Conservation (phyloP, 495 filamentous ascomycete genomes). For the Penicillium angulare region DNA sequence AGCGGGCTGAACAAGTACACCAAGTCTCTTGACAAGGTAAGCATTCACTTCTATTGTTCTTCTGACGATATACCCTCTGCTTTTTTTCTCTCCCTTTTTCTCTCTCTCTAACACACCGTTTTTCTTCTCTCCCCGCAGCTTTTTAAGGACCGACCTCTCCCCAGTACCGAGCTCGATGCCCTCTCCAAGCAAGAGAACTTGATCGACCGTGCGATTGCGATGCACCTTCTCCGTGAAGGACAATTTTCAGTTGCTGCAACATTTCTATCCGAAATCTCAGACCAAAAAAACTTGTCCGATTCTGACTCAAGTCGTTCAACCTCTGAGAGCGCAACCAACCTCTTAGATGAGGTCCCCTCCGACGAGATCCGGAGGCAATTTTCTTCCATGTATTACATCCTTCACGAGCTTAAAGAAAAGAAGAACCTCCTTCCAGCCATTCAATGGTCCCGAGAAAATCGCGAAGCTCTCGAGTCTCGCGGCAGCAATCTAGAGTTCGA, state of each 20-base stretch:
- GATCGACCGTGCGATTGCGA: slow-evolving; percentile 89
- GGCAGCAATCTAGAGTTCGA: slow-evolving; percentile 96
- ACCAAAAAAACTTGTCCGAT: slow-evolving; percentile 26
- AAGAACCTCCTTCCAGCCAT: slow-evolving; percentile 81
- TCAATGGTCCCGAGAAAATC: slow-evolving; percentile 74
- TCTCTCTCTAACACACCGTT: not conserved
- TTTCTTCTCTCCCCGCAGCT: slow-evolving; percentile 45
- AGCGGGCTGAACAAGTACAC: slow-evolving; percentile 74
- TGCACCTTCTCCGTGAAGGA: slow-evolving; percentile 94
- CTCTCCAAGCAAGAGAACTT: slow-evolving; percentile 70
- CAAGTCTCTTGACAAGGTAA: slow-evolving; percentile 81
- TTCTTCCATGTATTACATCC: slow-evolving; percentile 83
- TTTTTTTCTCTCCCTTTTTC: too few species aligned
- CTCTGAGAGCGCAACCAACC: slow-evolving; percentile 16
- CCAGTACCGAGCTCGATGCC: slow-evolving; percentile 75
- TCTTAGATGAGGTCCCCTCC: slow-evolving; percentile 57
- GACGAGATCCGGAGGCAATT: slow-evolving; percentile 75
- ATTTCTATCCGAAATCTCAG: slow-evolving; percentile 64
- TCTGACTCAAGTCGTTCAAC: slow-evolving; percentile 9
- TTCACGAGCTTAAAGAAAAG: slow-evolving; percentile 67
- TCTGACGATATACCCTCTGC: too few species aligned
- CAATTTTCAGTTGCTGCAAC: slow-evolving; percentile 84
- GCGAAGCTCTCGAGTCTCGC: slow-evolving; percentile 66
- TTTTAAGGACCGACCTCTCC: slow-evolving; percentile 75
- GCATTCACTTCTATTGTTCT: too few species aligned